Conservation (phyloP, 1,284 basidiomycete genomes). For the Cystobasidium slooffiae region DNA sequence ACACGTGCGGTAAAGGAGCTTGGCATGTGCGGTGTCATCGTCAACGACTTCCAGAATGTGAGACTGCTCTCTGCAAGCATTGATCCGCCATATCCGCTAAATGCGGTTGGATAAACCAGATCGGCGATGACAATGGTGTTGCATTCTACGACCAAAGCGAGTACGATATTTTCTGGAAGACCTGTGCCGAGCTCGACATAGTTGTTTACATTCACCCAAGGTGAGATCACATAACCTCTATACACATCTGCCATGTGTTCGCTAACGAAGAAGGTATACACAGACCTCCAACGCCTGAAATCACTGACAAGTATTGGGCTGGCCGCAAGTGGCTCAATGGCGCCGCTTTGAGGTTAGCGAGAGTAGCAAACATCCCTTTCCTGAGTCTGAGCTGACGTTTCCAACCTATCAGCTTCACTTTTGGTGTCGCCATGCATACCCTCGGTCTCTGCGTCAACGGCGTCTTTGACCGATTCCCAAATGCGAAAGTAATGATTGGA, state of each 20-base stretch:
- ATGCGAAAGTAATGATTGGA: constrained; percentile 35
- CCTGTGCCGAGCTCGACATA: constrained; percentile 23
- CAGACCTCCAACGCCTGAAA: constrained; percentile 19
- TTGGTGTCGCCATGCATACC: constrained; percentile 23
- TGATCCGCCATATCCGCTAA: neutral
- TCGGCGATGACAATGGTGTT: constrained; percentile 27
- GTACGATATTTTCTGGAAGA: constrained; percentile 33
- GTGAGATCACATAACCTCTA: neutral
- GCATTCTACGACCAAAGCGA: constrained; percentile 26
- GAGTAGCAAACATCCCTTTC: neutral
- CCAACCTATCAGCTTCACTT: constrained; percentile 14
- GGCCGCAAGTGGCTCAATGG: constrained; percentile 34
- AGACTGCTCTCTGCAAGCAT: neutral
- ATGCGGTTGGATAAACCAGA: neutral
- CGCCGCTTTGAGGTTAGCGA: constrained; percentile 13
- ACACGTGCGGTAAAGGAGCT: constrained; percentile 22
- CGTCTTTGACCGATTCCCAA: constrained; percentile 35
- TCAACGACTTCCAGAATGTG: constrained; percentile 38
- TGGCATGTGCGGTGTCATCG: constrained; percentile 33
- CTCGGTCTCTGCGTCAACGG: constrained; percentile 23
- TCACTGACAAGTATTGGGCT: constrained; percentile 19
- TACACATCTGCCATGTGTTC: neutral
- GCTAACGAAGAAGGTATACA: neutral
- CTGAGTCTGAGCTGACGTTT: neutral
- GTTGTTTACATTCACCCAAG: constrained; percentile 34